Evolutionary conservation across 495 filamentous ascomycete genomes (phyloP), one percentile per base, ranked within the genome.

Genomic region (Aspergillus haitiensis): DNA sequence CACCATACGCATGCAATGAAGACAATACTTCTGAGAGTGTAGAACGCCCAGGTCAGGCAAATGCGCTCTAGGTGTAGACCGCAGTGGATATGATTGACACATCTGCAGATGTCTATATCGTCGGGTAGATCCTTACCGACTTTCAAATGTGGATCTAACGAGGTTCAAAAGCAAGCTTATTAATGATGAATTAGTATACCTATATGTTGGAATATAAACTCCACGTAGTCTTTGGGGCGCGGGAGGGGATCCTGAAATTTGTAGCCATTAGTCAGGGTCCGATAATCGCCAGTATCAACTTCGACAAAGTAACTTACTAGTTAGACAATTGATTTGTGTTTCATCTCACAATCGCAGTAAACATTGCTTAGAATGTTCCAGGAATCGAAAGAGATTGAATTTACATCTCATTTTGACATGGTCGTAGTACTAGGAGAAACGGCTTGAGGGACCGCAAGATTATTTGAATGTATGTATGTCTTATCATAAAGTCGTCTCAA

Each of bases 241-340:
- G 35, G 12, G 59, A 61, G 6, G 59, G 59, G 3, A 47, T 56
- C 1, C 27, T 61, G n/a, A 61, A 56, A 7, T 61, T 52, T 32
- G 48, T 53, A 21, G 39, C 44, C 9, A n/a, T 8, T 13, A 5
- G 44, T 18, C 5, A 13, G 21, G 44, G 44, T 16, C 10, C 18
- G 44, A 4, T 9, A 10, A 46, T 46, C 16, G 44, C 44, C 6
- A 46, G 44, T 18, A 46, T 46, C 13, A 46, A 18, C 16, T 46
- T 46, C 3, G 21, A 46, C 44, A 18, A 4, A 4, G n/a, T 4
- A 6, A 46, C 15, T 16, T 18, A 46, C 16, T 46, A 46, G 9
- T 15, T 45, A 16, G 42, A 7, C 13, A 45, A 45, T 45, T 12
- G 12, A 45, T 7, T 7, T 12, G 13, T n/a, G n/a, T 7, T 7